These are phyloP conservation scores for Adansonia gregorii DNA, from an alignment of 441 rosid species.

Conservation along the genomic window DNA sequence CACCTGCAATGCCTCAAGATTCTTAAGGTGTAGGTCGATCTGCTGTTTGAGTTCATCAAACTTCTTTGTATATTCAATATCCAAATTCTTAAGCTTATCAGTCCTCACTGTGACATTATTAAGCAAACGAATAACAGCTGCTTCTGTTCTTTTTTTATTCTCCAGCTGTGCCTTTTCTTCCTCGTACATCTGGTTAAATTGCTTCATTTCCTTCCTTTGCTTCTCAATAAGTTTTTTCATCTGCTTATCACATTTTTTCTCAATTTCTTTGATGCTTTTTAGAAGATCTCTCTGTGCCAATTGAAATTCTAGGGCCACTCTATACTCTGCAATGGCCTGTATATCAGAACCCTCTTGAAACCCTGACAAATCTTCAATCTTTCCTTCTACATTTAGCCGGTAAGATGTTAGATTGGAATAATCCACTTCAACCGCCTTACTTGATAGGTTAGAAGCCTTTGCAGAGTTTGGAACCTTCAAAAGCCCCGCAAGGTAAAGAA, in stretches of 20 bases:
- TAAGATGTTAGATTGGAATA: slow-evolving; percentile 30
- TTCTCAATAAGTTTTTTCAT: slow-evolving; percentile 44
- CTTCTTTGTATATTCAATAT: slow-evolving; percentile 46
- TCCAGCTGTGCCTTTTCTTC: slow-evolving; percentile 54
- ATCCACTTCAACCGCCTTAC: slow-evolving; percentile 31
- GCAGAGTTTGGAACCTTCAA: slow-evolving; percentile 35
- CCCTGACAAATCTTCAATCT: slow-evolving; percentile 32
- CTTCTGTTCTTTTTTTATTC: slow-evolving; percentile 44
- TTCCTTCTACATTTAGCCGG: slow-evolving; percentile 33
- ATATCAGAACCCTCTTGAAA: slow-evolving; percentile 40
- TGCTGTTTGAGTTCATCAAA: slow-evolving; percentile 46
- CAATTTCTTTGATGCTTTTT: slow-evolving; percentile 51
- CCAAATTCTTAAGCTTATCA: slow-evolving; percentile 56
- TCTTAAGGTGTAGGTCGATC: slow-evolving; percentile 40
- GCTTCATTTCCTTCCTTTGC: slow-evolving; percentile 47
- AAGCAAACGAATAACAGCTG: slow-evolving; percentile 54
- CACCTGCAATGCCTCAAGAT: slow-evolving; percentile 46
- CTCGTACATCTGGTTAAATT: slow-evolving; percentile 39
- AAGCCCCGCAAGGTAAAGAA: slow-evolving; percentile 43
- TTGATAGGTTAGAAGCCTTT: slow-evolving; percentile 39
- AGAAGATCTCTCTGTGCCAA: slow-evolving; percentile 51
- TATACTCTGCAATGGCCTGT: slow-evolving; percentile 39
- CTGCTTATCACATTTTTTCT: slow-evolving; percentile 55
- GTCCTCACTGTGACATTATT: slow-evolving; percentile 35
- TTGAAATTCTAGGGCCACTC: slow-evolving; percentile 28